Evolutionary conservation across 2,329 filamentous ascomycete genomes (phyloP), one percentile per base, ranked within the genome.

Genomic region (Lithohypha guttulata): DNA sequence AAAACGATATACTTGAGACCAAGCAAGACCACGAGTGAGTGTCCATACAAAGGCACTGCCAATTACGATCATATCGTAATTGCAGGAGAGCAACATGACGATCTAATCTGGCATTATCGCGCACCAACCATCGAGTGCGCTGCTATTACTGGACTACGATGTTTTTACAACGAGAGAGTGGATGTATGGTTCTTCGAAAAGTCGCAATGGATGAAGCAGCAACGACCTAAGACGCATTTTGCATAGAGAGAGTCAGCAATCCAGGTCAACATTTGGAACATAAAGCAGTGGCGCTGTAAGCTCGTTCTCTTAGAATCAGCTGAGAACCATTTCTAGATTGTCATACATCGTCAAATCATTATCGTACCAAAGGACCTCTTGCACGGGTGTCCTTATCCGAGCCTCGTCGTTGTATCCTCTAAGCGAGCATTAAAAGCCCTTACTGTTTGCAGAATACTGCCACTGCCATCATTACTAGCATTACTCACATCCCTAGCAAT

Each of bases 341-440:
- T n/a, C n/a, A n/a, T n/a, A n/a, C n/a, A n/a, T n/a, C n/a, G n/a
- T n/a, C n/a, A n/a, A n/a, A n/a, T n/a, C n/a, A n/a, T n/a, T n/a
- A n/a, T n/a, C n/a, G n/a, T n/a, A n/a, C n/a, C n/a, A n/a, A n/a
- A n/a, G n/a, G n/a, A n/a, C n/a, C n/a, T n/a, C n/a, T n/a, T n/a
- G n/a, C n/a, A n/a, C n/a, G n/a, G n/a, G n/a, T n/a, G n/a, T n/a
- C n/a, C n/a, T n/a, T n/a, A n/a, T n/a, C n/a, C n/a, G n/a, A n/a
- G n/a, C n/a, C n/a, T n/a, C n/a, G n/a, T n/a, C n/a, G n/a, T n/a
- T n/a, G n/a, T n/a, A n/a, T n/a, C n/a, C 44, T 67, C 63, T 14
- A 67, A 54, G 46, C 62, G 59, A 19, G 54, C 54, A 47, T 67
- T 67, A 46, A 67, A 66, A 2, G 48, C 46, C 34, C 55, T 59